Percentiles rank a stretch among this genome's conserved stretches.
These are phyloP conservation scores for Mycena sanguinolenta DNA, from an alignment of 768 basidiomycete species.

Conservation along the genomic window DNA sequence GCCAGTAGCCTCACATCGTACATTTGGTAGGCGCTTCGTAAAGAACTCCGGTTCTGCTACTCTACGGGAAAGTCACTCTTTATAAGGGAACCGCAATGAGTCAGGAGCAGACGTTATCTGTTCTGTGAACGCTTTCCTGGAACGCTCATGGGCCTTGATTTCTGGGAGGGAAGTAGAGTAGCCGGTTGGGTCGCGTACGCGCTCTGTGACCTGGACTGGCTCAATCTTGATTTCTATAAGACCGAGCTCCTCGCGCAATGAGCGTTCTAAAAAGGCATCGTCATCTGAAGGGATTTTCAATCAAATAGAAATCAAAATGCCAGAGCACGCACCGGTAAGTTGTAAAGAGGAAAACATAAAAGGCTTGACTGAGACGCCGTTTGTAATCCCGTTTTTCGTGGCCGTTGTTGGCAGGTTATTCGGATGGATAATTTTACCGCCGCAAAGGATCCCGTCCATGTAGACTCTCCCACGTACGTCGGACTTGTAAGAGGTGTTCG, in stretches of 20 bases:
- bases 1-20: too few relatives aligned
- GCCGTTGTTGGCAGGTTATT: neutral
- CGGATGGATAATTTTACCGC: neutral
- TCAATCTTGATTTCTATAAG: constrained; percentile 14
- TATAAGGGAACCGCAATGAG: neutral
- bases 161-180: neutral
- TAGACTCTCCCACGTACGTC: neutral
- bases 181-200: neutral
- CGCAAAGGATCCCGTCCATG: constrained; percentile 25
- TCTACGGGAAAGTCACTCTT: too few relatives aligned
- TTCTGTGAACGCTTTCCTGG: constrained; percentile 30
- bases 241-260: constrained; percentile 15
- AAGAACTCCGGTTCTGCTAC: too few relatives aligned
- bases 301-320: neutral
- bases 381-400: neutral
- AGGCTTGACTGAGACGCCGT: neutral
- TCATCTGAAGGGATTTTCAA: constrained; percentile 17
- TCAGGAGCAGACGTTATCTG: constrained; percentile 29
- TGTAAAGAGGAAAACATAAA: neutral
- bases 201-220: neutral
- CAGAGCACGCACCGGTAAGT: constrained; percentile 18
- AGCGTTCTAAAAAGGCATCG: constrained; percentile 11
- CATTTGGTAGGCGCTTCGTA: too few relatives aligned
- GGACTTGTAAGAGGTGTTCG: neutral
- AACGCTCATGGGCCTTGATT: constrained; percentile 26